Base-by-base conservation (phyloP, 2,329 filamentous ascomycete genomes). In the Stagonosporopsis vannaccii region DNA sequence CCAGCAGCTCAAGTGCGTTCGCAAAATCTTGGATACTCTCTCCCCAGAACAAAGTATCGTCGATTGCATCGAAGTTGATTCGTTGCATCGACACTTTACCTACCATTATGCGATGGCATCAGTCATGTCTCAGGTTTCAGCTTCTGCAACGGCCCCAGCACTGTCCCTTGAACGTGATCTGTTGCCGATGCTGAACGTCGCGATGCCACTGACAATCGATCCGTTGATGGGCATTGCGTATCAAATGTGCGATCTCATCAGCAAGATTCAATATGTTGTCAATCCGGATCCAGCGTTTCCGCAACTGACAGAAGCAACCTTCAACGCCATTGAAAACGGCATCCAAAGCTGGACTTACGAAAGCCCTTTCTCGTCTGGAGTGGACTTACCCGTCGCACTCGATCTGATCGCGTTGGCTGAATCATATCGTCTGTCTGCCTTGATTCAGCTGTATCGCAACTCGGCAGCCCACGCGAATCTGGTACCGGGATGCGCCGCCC, bases 171-270 rank as follows among this genome's bases (percentile, higher is more conserved):
- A 73, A 15, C 61, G 59, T 12, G 62, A 68, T 9, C 37, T 69
- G 13, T 43, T 65, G 5, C 62, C 62, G 1, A 56, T 67, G 32
- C 62, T 54, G n/a, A 56, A 55, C 1, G 56, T 66, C 5, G 56
- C 58, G 2, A 61, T 65, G 48, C 62, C 67, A 4, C 57, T 68
- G 36, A 72, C 68, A 3, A 71, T 75, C 25, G 73, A 75, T 45
- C 73, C 73, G 2, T 56, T 75, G 4, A 75, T 75, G 73, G 73
- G 73, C 12, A 72, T 75, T 7, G 66, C 67, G 4, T 74, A 74
- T 44, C 65, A 73, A 43, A 58, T 75, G 8, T 75, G 71, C 56
- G 64, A 69, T 7, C 61, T 74, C 5, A 74, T 74, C 41, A 68
- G 65, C 22, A 66, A 69, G 13, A 75, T 75, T 7, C 72, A 71